These are phyloP conservation scores for Sporobolomyces phaffii DNA, from an alignment of 768 basidiomycete genomes.

Conservation along the genomic window DNA sequence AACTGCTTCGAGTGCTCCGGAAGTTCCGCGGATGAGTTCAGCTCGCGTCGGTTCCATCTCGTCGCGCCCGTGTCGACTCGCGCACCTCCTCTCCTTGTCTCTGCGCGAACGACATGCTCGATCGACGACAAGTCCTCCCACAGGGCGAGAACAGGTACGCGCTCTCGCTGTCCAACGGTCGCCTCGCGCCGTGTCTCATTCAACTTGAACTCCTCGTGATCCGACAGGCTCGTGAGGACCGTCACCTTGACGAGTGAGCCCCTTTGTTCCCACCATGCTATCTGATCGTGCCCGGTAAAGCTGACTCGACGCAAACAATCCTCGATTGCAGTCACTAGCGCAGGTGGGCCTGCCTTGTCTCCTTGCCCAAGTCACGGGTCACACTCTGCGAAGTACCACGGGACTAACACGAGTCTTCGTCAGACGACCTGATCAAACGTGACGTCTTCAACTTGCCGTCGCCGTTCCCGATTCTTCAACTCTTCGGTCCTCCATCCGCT, in stretches of 20 bases:
- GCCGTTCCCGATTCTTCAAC: conserved; percentile 20
- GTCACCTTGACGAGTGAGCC: conserved; percentile 8
- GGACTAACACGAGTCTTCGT: neutral
- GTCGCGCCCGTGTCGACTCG: too few relatives aligned
- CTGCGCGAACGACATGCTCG: too few relatives aligned
- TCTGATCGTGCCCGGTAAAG: too few relatives aligned
- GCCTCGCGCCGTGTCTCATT: neutral
- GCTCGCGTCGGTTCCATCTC: too few relatives aligned
- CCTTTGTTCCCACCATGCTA: neutral
- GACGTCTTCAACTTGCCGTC: conserved; percentile 33
- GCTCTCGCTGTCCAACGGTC: neutral
- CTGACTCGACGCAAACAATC: neutral
- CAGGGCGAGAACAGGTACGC: neutral
- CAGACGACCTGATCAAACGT: conserved; percentile 39
- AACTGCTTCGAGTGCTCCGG: too few relatives aligned
- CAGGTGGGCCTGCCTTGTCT: neutral
- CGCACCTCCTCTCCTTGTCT: too few relatives aligned
- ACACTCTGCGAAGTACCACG: too few relatives aligned
- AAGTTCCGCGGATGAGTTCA: neutral
- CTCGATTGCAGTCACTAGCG: neutral
- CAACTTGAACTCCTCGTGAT: too few relatives aligned
- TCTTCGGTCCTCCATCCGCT: neutral
- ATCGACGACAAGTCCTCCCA: too few relatives aligned
- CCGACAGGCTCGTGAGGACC: conserved; percentile 13
- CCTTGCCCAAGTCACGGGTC: neutral